A percentile compares a stretch with the other conserved stretches of the same genome.
Evolutionary conservation across 2,329 filamentous ascomycete species (phyloP).

Genomic region (Botrytis hyacinthi): DNA sequence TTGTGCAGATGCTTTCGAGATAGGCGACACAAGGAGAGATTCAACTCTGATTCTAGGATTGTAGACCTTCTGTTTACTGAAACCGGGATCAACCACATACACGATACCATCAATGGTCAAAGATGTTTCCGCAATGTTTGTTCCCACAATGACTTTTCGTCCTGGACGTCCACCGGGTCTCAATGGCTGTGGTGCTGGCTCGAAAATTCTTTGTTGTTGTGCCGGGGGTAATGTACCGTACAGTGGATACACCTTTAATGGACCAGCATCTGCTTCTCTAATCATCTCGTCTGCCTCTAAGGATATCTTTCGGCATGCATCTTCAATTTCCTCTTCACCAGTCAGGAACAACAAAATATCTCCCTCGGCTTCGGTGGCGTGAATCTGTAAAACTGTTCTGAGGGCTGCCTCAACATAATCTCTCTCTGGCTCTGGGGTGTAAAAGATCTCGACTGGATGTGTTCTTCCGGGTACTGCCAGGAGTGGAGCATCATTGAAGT

Average conservation of each 20-base stretch:
- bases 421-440: constrained; percentile 91
- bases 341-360: constrained; percentile 94
- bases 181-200: constrained; percentile 73
- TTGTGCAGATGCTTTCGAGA: constrained; percentile 95
- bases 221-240: constrained; percentile 91
- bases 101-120: constrained; percentile 98
- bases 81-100: constrained; percentile 97
- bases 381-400: constrained; percentile 93
- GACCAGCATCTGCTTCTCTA: constrained; percentile 86
- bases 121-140: constrained; percentile 96
- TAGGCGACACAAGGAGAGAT: constrained; percentile 93
- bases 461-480: constrained; percentile 93
- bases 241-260: constrained; percentile 84
- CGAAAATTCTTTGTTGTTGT: constrained; percentile 94
- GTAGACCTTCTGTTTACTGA: constrained; percentile 99
- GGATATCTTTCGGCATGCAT: constrained; percentile 86
- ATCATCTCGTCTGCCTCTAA: constrained; percentile 90
- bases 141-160: constrained; percentile 91
- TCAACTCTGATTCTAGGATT: constrained; percentile 96
- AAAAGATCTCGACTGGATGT: constrained; percentile 96
- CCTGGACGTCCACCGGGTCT: constrained; percentile 78
- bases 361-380: constrained; percentile 86
- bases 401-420: constrained; percentile 97
- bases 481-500: constrained; percentile 92
- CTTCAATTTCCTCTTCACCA: constrained; percentile 97